Evolutionary conservation across 108 stramenopile genomes (phyloP), one percentile per base, ranked within the genome.

Genomic region (Thalassiosira profunda): DNA sequence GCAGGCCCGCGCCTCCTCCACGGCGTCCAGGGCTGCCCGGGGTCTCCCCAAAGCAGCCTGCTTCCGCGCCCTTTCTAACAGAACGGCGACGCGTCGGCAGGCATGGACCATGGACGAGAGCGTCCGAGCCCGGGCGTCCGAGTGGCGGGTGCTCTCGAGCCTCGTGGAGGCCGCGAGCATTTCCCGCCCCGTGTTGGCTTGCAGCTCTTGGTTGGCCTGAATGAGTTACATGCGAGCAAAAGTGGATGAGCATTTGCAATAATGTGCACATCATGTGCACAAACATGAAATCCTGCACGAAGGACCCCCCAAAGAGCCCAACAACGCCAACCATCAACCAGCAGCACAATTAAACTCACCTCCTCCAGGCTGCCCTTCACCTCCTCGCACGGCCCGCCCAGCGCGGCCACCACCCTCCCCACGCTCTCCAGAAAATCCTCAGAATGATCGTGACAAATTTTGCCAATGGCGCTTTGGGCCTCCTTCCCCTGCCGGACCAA

Each of bases 381-480:
- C 53, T 91, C 90, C 42, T 82, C 85, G 28, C 88, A 83, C 0
- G 91, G 87, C 11, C 72, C 82, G 3, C 89, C 94, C 69, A 95
- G 49, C 26, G 88, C 91, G 29, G 69, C 48, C 9, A 92, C 94
- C 15, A 95, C 91, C 51, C 81, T 84, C n/a, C 87, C 88, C 7
- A 93, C 94, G 49, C 74, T 77, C 3, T 80, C 83, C 56, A 95
- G 69, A 67, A 95, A 95, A 30, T 87, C 91, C 48, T 95, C 91
- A 17, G 84, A 84, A 48, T 95, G 89, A 72, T 95, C 94, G 58
- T 95, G 94, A 76, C 94, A 95, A 40, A 95, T 80, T 67, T 88
- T 88, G 29, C 82, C 68, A 53, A 95, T 95, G 3, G 74, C 67
- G 0, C 67, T 70, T 2, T 80, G 48, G 14, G 90, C 86, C 45